Evolutionary conservation across 75 land plant genomes (phyloP).

Genomic region (Pinus tabuliformis): DNA sequence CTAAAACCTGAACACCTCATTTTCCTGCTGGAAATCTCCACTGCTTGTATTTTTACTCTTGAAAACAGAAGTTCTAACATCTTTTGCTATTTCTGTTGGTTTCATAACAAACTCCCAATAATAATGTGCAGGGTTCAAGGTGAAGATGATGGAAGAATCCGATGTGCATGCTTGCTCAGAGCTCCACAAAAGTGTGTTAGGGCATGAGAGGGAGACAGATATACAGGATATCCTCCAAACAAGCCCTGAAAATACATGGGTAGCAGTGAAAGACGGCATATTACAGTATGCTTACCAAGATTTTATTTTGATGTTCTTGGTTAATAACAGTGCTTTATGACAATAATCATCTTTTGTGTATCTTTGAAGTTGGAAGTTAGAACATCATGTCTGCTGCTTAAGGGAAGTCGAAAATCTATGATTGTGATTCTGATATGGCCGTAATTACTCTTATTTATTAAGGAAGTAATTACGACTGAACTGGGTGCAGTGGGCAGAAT

Average conservation of each 20-base stretch:
- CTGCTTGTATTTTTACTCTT: no score
- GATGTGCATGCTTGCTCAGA: conserved; percentile 16
- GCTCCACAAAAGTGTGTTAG: conserved; percentile 7
- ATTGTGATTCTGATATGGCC: no score
- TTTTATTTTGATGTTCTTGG: background rate
- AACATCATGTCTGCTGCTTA: no score
- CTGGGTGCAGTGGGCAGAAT: no score
- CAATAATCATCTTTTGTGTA: background rate
- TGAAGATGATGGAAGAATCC: conserved; percentile 13
- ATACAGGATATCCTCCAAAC: conserved; percentile 6
- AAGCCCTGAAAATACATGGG: conserved; percentile 7
- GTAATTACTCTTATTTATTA: no score
- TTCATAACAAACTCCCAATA: background rate
- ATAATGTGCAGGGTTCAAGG: conserved; percentile 8
- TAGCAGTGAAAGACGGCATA: conserved; percentile 13
- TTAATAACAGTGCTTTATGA: background rate
- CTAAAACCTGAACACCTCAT: no score
- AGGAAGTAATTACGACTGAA: no score
- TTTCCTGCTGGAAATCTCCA: no score
- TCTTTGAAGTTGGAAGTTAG: background rate
- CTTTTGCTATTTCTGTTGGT: background rate
- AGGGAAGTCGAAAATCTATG: no score
- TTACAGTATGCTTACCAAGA: conserved; percentile 8
- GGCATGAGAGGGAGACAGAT: conserved; percentile 12
- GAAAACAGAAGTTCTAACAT: background rate